Conservation (phyloP, 2,329 filamentous ascomycete species). For the Neopestalotiopsis rosae region DNA sequence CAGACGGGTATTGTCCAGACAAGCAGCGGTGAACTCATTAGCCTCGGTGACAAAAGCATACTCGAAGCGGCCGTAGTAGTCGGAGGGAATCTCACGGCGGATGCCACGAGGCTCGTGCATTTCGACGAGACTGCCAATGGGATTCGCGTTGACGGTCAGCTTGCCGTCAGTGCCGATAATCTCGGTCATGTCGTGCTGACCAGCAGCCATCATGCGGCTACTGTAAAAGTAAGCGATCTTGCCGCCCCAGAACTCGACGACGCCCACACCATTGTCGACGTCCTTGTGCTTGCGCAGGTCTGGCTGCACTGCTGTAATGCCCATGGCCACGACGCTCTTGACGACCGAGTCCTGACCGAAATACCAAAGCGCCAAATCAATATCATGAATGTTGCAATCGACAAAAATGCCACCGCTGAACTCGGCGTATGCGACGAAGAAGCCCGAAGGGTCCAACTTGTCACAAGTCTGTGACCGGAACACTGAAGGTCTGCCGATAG, state of each 20-base stretch:
- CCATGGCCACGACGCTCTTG: constrained; percentile 61
- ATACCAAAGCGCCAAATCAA: constrained; percentile 69
- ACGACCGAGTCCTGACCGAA: constrained; percentile 59
- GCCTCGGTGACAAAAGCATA: constrained; percentile 68
- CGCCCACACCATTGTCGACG: constrained; percentile 66
- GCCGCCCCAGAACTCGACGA: constrained; percentile 69
- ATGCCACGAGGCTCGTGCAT: constrained; percentile 59
- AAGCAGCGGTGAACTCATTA: constrained; percentile 65
- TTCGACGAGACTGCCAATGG: constrained; percentile 59
- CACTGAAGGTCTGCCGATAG: constrained; percentile 64
- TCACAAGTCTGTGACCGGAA: constrained; percentile 72
- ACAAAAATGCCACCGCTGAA: constrained; percentile 73
- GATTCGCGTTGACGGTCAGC: constrained; percentile 64
- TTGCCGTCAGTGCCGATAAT: constrained; percentile 72
- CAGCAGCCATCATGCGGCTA: constrained; percentile 70
- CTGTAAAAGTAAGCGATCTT: constrained; percentile 70
- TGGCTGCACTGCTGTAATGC: constrained; percentile 64
- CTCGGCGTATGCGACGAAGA: constrained; percentile 71
- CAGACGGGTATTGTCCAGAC: constrained; percentile 59
- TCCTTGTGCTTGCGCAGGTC: constrained; percentile 63
- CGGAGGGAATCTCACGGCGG: constrained; percentile 61
- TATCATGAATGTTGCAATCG: constrained; percentile 74
- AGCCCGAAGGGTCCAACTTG: constrained; percentile 67
- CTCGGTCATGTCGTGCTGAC: constrained; percentile 71
- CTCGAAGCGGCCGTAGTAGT: constrained; percentile 68